phyloP scores from a whole-genome alignment of 2,329 filamentous ascomycete species.

The Rhinocladiella mackenziei region DNA sequence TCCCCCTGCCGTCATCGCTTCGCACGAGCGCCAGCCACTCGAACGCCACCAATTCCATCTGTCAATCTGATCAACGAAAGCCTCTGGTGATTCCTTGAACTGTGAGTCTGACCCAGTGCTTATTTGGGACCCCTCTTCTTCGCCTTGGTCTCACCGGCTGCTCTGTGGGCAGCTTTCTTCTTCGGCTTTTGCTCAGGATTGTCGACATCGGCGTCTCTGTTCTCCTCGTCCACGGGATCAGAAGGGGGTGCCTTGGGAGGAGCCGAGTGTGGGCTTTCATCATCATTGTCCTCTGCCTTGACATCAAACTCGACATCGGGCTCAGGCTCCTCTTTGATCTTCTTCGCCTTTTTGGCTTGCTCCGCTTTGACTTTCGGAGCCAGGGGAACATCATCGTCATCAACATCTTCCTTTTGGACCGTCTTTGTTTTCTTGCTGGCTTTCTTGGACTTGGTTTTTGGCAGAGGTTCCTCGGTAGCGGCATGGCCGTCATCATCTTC shows the following conservation, averaged over 20 bases:
- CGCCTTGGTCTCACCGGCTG: background rate
- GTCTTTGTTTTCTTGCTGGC: slow-evolving; percentile 20
- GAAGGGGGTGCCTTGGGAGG: background rate
- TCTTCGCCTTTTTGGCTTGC: slow-evolving; percentile 28
- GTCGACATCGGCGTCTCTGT: background rate
- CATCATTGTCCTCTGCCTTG: slow-evolving; percentile 4
- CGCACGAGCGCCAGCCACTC: too few relatives aligned
- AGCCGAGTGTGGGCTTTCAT: background rate
- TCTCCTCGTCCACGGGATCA: background rate
- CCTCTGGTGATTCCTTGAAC: background rate
- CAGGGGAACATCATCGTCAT: slow-evolving; percentile 46
- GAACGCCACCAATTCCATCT: too few relatives aligned
- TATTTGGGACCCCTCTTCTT: background rate
- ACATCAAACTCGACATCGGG: slow-evolving; percentile 2
- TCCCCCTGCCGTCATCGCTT: too few relatives aligned
- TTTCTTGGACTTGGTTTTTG: slow-evolving; percentile 5
- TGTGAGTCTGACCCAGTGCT: background rate
- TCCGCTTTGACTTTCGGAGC: slow-evolving; percentile 32
- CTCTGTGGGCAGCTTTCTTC: background rate
- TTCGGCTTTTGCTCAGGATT: background rate
- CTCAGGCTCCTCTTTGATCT: slow-evolving; percentile 13
- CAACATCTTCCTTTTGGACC: slow-evolving; percentile 39
- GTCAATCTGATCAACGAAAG: background rate
- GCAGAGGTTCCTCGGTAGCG: slow-evolving; percentile 7
- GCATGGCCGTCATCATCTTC: slow-evolving; percentile 9